phyloP scores from a whole-genome alignment of 2,329 filamentous ascomycete species.

The Botrytis byssoidea region DNA sequence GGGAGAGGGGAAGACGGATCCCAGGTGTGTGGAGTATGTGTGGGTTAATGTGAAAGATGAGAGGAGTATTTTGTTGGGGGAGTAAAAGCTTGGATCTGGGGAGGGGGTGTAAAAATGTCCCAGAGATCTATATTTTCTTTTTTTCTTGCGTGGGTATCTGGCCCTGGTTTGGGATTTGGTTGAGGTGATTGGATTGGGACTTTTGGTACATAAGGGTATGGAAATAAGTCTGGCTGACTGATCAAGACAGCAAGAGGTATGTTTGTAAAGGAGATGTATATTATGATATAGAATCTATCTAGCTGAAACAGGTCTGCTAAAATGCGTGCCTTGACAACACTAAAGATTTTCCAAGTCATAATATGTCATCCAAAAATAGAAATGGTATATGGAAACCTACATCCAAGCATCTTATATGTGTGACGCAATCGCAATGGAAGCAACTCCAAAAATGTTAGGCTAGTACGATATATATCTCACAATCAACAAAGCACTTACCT shows the following conservation, averaged over 20 bases:
- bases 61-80: constrained; percentile 31
- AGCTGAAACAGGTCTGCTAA: too few species aligned
- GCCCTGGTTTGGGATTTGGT: not conserved
- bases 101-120: too few species aligned
- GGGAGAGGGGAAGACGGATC: constrained; percentile 30
- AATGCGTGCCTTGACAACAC: not conserved
- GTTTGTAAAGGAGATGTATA: not conserved
- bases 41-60: constrained; percentile 34
- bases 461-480: not conserved
- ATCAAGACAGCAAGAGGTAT: too few species aligned
- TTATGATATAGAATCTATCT: too few species aligned
- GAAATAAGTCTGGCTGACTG: not conserved
- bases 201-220: not conserved
- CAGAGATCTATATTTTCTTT: not conserved
- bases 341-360: not conserved
- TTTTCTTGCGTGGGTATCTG: not conserved
- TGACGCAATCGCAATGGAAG: not conserved
- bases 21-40: constrained; percentile 37
- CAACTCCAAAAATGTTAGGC: too few species aligned
- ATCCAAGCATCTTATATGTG: not conserved
- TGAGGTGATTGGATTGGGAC: not conserved
- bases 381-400: not conserved
- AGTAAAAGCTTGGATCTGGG: constrained; percentile 8
- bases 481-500: not conserved
- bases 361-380: not conserved